Conservation (phyloP, 495 filamentous ascomycete species). For the Friedmanniomyces endolithicus region DNA sequence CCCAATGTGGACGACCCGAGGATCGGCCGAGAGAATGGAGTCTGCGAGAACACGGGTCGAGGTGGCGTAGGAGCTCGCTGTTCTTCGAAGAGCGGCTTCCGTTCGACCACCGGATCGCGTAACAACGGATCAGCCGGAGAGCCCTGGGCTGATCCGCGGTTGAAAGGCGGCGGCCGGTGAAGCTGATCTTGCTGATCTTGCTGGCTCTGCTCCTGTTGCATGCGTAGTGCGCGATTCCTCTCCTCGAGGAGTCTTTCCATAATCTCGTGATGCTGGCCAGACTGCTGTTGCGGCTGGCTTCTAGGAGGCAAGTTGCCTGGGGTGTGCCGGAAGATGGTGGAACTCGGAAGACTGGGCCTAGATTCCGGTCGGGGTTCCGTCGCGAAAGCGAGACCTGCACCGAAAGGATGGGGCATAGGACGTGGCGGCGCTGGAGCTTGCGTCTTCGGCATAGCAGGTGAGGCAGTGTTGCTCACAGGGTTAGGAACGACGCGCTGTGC, state of each 20-base stretch:
- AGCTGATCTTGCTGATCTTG: constrained; percentile 9
- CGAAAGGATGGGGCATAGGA: constrained; percentile 12
- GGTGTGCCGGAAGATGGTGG: not conserved
- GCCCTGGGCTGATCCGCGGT: constrained; percentile 7
- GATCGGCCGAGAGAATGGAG: constrained; percentile 1
- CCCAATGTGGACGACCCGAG: not conserved
- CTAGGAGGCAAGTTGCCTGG: constrained; percentile 9
- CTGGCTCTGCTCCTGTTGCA: constrained; percentile 15
- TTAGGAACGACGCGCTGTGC: constrained; percentile 13
- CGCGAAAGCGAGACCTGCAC: constrained; percentile 7
- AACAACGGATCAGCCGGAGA: constrained; percentile 12
- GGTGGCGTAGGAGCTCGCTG: constrained; percentile 13
- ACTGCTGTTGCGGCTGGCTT: constrained; percentile 3
- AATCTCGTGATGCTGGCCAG: not conserved
- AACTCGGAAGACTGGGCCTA: not conserved
- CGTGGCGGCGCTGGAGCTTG: not conserved
- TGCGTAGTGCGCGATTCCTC: constrained; percentile 10
- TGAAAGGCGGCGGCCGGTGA: not conserved
- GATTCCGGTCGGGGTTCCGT: constrained; percentile 13
- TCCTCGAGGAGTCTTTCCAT: constrained; percentile 8
- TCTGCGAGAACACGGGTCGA: not conserved
- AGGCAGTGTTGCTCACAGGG: constrained; percentile 8
- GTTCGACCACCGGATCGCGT: constrained; percentile 4
- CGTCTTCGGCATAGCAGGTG: constrained; percentile 2
- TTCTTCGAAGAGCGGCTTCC: constrained; percentile 13